A percentile compares a stretch with the other conserved stretches of the same genome.
Conservation (phyloP, 805 yeast genomes). For the Ogataea glucozyma region DNA sequence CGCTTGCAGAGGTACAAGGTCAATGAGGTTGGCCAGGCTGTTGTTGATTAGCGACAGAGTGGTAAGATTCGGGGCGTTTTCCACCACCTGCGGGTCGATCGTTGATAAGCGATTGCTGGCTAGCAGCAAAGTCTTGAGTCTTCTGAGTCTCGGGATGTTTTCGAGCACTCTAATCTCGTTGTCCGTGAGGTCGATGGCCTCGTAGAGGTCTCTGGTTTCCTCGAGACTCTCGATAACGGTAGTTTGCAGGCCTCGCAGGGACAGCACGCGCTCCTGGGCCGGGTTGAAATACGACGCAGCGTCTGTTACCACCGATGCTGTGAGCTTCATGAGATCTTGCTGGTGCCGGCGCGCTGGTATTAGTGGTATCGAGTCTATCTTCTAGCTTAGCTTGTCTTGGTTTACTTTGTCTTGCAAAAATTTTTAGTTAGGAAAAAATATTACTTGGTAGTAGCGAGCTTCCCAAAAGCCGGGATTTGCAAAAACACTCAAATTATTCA, state of each 20-base stretch:
- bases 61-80: conserved; percentile 46
- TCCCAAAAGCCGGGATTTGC: too few relatives aligned
- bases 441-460: too few relatives aligned
- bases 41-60: conserved; percentile 55
- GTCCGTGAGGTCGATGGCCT: conserved; percentile 70
- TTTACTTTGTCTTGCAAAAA: too few relatives aligned
- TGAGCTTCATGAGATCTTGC: conserved; percentile 69
- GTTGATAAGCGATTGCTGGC: conserved; percentile 60
- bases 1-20: conserved; percentile 40
- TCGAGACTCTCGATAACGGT: conserved; percentile 47
- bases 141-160: conserved; percentile 45
- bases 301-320: conserved; percentile 47
- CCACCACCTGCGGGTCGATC: conserved; percentile 39
- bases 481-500: too few relatives aligned
- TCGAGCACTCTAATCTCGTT: conserved; percentile 64
- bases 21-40: conserved; percentile 44
- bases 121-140: conserved; percentile 54
- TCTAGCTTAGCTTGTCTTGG: too few relatives aligned
- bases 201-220: conserved; percentile 42
- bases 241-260: conserved; percentile 42
- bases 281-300: conserved; percentile 56
- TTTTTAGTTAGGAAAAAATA: too few relatives aligned
- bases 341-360: too few relatives aligned
- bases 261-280: conserved; percentile 43
- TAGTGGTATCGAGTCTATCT: too few relatives aligned